Conservation (phyloP, 345 rosid species). For the Salix koriyanagi region DNA sequence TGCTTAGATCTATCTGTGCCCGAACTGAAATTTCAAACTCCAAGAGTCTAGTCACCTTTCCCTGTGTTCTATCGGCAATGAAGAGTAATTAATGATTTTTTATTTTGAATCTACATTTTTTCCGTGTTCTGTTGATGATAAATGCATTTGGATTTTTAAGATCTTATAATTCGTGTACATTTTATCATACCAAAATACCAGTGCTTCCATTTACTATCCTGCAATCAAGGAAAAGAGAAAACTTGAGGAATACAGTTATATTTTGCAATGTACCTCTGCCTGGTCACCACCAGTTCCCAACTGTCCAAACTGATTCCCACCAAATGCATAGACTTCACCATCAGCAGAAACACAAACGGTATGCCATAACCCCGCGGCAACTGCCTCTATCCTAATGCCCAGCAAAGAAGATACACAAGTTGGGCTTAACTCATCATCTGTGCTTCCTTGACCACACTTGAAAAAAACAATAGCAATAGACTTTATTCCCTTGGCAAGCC, state of each 20-base stretch:
- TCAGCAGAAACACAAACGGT: slow-evolving; percentile 79
- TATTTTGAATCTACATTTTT: not conserved
- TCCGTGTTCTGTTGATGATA: not conserved
- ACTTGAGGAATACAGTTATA: not conserved
- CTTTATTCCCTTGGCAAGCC: slow-evolving; percentile 4
- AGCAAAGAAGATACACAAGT: slow-evolving; percentile 78
- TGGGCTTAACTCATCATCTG: slow-evolving; percentile 87
- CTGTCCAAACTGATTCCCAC: slow-evolving; percentile 98
- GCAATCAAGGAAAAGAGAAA: not conserved
- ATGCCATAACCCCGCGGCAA: slow-evolving; percentile 97
- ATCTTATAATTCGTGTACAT: not conserved
- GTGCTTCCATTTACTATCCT: not conserved
- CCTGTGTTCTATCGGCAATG: slow-evolving; percentile 10
- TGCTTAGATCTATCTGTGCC: no score
- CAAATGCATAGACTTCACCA: slow-evolving; percentile 87
- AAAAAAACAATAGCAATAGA: slow-evolving; percentile 23
- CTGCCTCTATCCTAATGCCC: slow-evolving; percentile 70
- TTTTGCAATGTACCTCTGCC: slow-evolving; percentile 62
- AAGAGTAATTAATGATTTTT: slow-evolving; percentile 24
- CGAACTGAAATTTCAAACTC: slow-evolving; percentile 20
- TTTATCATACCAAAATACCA: not conserved
- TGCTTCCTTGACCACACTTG: slow-evolving; percentile 98
- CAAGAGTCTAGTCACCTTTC: slow-evolving; percentile 47
- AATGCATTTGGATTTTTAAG: not conserved
- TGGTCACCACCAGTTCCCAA: slow-evolving; percentile 95